Evolutionary conservation across 352 stramenopile genomes (phyloP).

Genomic region (Globisporangium solare): DNA sequence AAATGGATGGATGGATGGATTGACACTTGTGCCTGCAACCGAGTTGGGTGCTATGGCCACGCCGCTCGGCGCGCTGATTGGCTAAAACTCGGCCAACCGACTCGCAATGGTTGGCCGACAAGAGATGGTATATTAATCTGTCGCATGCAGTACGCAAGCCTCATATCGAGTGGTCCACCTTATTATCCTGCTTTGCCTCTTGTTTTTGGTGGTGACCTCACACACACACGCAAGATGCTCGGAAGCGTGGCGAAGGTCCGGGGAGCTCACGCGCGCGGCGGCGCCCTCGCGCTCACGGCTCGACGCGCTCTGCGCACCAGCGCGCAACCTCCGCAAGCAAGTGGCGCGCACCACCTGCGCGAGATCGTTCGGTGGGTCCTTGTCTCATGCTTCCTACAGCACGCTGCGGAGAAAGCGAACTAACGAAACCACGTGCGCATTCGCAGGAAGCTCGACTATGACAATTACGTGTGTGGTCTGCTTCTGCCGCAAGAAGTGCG

Average conservation of each 20-base stretch:
- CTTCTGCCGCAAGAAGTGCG: conserved; percentile 63
- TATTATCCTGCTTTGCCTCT: background rate
- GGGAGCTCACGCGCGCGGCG: background rate
- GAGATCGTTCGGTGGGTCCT: conserved; percentile 10
- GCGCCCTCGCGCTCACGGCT: background rate
- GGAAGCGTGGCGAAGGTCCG: conserved; percentile 7
- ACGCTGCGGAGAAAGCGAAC: background rate
- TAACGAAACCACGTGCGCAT: background rate
- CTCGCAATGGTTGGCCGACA: conserved; percentile 11
- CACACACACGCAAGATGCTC: background rate
- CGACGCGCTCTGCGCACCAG: conserved; percentile 2
- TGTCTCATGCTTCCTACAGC: too few species aligned
- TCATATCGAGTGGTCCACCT: conserved; percentile 17
- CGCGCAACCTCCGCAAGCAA: background rate
- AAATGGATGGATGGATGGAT: conserved; percentile 11
- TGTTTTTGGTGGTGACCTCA: conserved; percentile 17
- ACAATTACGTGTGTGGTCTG: conserved; percentile 75
- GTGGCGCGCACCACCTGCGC: conserved; percentile 6
- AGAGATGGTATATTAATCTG: conserved; percentile 17
- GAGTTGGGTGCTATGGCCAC: conserved; percentile 7
- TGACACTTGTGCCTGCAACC: background rate
- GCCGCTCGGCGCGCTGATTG: conserved; percentile 5
- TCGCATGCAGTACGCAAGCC: conserved; percentile 12
- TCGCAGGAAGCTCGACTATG: conserved; percentile 76
- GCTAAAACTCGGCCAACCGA: conserved; percentile 8